A percentile compares a stretch with the other conserved stretches of the same genome.
These are phyloP conservation scores for Penicillium herquei DNA, from an alignment of 495 filamentous ascomycete genomes.

Conservation along the genomic window DNA sequence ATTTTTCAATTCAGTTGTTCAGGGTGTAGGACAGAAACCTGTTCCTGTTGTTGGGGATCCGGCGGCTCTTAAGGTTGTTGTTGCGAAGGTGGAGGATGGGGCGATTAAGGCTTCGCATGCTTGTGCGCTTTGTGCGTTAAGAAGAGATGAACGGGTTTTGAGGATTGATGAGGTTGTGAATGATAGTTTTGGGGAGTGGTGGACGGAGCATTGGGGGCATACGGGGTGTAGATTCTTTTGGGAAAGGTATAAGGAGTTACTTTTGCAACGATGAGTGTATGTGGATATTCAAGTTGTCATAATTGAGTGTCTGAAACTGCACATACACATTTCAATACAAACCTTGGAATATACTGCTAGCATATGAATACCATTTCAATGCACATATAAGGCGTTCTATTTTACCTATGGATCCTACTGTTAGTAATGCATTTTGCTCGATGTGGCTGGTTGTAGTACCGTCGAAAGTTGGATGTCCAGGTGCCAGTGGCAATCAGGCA, in stretches of 20 bases:
- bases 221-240: constrained; percentile 80
- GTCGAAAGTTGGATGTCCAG: no score
- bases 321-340: background rate
- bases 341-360: no score
- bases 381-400: no score
- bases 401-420: no score
- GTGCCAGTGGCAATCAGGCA: no score
- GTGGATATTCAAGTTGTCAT: background rate
- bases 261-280: constrained; percentile 59
- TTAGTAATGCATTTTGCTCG: no score
- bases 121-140: constrained; percentile 88
- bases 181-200: constrained; percentile 95
- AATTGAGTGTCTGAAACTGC: background rate
- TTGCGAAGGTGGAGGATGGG: constrained; percentile 47
- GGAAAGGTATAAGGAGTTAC: constrained; percentile 64
- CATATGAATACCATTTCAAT: no score
- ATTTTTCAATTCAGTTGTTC: constrained; percentile 40
- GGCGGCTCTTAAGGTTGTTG: constrained; percentile 57
- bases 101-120: constrained; percentile 67
- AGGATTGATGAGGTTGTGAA: constrained; percentile 74
- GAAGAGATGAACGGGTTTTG: constrained; percentile 75
- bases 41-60: constrained; percentile 69
- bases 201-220: constrained; percentile 89
- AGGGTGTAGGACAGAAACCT: constrained; percentile 33
- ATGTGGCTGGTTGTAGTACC: no score